Evolutionary conservation across 2,329 filamentous ascomycete genomes (phyloP), one percentile per base, ranked within the genome.

Genomic region (Pseudonectria buxi): DNA sequence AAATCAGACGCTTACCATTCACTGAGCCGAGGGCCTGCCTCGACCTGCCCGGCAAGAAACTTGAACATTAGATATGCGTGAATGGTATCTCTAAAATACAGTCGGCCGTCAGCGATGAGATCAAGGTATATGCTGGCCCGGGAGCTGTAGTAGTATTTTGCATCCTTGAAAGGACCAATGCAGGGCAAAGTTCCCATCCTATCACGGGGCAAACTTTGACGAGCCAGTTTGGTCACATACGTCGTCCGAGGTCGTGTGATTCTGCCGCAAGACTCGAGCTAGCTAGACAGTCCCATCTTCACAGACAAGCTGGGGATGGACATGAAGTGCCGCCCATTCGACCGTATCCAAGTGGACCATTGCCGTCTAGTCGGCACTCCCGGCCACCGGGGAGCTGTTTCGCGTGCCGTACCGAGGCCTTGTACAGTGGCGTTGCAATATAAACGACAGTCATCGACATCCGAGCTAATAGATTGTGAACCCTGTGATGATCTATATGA

Each of bases 61-160:
- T 55, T 52, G 39, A 64, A 58, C 30, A 63, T 52, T 25, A 66
- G 35, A 36, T 57, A 67, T 4, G 41, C 45, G 2, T 46, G 33
- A 14, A 39, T 12, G 1, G 43, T 18, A 14, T 39, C 44, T 50
- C 54, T 43, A 7, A 49, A 38, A 34, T 48, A 53, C 11, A 56
- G 38, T 40, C 56, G 51, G 4, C 53, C 43, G 33, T 54, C 48
- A 9, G 40, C 40, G 32, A 56, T 55, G n/a, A 56, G 38, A 15
- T 28, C 14, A 4, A 57, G 42, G 25, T 56, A 32, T 9, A 39
- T 27, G 11, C 40, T 31, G 7, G 41, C 39, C 44, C 39, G 53
- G 15, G 42, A 44, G 13, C 38, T 39, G 33, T 56, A 53, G 30
- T 38, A 30, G 10, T 34, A 31, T 16, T 32, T 13, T 10, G 41